These are phyloP conservation scores for Linnemannia hyalina DNA, from an alignment of 192 early-diverging fungal species.

Conservation along the genomic window DNA sequence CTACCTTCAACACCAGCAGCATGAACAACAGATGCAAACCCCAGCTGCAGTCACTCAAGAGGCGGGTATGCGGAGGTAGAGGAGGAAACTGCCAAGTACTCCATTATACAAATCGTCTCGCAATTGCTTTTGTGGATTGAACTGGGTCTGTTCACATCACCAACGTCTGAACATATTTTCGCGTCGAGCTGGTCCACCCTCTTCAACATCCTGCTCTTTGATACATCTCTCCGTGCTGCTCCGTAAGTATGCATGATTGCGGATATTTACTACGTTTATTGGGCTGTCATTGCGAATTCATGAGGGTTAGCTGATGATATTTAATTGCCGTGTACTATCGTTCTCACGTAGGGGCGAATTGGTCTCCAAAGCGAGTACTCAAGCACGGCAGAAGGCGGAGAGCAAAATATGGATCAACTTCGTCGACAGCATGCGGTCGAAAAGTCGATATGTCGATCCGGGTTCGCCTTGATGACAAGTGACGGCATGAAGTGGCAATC, in stretches of 20 bases:
- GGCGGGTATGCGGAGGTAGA: conserved; percentile 18
- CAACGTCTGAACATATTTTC: conserved; percentile 22
- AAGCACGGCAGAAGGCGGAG: conserved; percentile 11
- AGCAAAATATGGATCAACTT: conserved; percentile 16
- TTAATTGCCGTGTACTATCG: conserved; percentile 9
- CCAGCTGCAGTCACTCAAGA: conserved; percentile 12
- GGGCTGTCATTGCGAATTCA: too few species aligned
- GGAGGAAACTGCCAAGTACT: conserved; percentile 4
- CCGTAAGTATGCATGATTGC: conserved; percentile 26
- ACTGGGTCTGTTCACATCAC: conserved; percentile 10
- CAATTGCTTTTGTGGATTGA: conserved; percentile 19
- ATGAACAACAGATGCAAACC: conserved; percentile 24
- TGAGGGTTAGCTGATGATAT: not conserved
- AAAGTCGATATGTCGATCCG: conserved; percentile 24
- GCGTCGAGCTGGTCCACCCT: conserved; percentile 20
- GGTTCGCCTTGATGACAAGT: conserved; percentile 9
- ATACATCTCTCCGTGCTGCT: conserved; percentile 13
- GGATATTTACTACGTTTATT: not conserved
- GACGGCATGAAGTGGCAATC: conserved; percentile 13
- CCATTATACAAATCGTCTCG: conserved; percentile 16
- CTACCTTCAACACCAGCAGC: conserved; percentile 7
- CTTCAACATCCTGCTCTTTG: conserved; percentile 17
- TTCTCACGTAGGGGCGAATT: conserved; percentile 27
- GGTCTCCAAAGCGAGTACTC: conserved; percentile 9
- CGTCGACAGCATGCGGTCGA: conserved; percentile 3